phyloP scores from a whole-genome alignment of 345 rosid genomes.

The Syzygium aqueum region DNA sequence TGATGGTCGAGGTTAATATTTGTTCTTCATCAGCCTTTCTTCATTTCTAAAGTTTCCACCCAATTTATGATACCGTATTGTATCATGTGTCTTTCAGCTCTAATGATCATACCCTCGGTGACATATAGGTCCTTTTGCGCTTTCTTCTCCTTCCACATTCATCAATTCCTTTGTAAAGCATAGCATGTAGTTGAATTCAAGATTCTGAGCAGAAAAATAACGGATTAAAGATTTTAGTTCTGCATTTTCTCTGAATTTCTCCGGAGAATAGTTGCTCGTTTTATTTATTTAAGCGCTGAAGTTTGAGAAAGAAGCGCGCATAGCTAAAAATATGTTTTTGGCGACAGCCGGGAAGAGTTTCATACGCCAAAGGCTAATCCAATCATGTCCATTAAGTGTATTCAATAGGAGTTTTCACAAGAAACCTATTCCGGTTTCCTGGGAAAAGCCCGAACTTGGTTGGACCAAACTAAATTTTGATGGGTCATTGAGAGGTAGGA shows the following conservation, averaged over 20 bases:
- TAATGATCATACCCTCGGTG: background rate
- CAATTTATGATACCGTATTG: background rate
- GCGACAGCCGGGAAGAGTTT: conserved; percentile 22
- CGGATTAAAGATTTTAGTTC: background rate
- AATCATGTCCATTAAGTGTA: conserved; percentile 7
- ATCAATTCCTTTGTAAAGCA: background rate
- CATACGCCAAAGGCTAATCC: conserved; percentile 21
- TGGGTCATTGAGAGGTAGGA: conserved; percentile 47
- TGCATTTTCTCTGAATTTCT: background rate
- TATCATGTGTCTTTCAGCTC: background rate
- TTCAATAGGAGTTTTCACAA: conserved; percentile 33
- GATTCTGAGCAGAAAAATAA: background rate
- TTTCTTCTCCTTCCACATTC: background rate
- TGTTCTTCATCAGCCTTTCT: background rate
- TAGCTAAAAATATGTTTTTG: conserved; percentile 8
- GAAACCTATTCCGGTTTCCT: conserved; percentile 50
- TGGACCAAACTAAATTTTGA: conserved; percentile 89
- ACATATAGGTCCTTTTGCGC: background rate
- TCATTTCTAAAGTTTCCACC: background rate
- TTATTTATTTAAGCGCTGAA: background rate
- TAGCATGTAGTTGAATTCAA: background rate
- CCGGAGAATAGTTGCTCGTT: background rate
- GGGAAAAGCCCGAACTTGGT: conserved; percentile 59
- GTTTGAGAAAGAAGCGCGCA: background rate
- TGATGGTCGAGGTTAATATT: background rate